Evolutionary conservation across 1,284 basidiomycete genomes (phyloP).

Genomic region (Sanguinoderma infundibulare): DNA sequence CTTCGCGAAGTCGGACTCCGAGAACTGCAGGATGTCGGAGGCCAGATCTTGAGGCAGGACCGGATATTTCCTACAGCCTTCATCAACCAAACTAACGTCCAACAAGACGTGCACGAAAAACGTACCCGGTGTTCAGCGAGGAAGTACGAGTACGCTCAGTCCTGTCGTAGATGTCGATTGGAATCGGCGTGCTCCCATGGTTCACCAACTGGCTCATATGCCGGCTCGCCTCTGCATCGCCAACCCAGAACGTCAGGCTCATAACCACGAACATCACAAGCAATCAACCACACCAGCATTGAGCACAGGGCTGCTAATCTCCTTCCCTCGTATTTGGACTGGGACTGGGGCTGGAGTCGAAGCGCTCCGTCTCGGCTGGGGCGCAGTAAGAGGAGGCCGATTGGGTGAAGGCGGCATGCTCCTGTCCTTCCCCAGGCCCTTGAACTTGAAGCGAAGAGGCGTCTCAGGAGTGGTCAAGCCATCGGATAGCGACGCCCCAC

Average conservation of each 20-base stretch:
- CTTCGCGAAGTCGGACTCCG: slow-evolving; percentile 80
- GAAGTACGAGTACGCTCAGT: slow-evolving; percentile 42
- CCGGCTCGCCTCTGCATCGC: slow-evolving; percentile 63
- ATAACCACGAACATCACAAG: background rate
- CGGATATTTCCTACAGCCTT: slow-evolving; percentile 58
- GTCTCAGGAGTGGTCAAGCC: slow-evolving; percentile 21
- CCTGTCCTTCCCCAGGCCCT: slow-evolving; percentile 10
- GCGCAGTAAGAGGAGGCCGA: slow-evolving; percentile 19
- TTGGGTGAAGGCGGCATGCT: slow-evolving; percentile 25
- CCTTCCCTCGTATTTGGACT: slow-evolving; percentile 48
- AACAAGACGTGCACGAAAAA: slow-evolving; percentile 4
- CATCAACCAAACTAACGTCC: background rate
- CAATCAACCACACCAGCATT: slow-evolving; percentile 53
- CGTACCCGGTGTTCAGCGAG: slow-evolving; percentile 65
- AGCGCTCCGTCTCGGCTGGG: slow-evolving; percentile 25
- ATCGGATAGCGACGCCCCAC: slow-evolving; percentile 16
- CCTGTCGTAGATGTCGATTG: slow-evolving; percentile 43
- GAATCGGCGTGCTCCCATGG: slow-evolving; percentile 68
- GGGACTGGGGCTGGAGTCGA: slow-evolving; percentile 20
- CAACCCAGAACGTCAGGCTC: slow-evolving; percentile 1
- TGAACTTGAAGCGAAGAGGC: slow-evolving; percentile 23
- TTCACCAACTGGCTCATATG: slow-evolving; percentile 77
- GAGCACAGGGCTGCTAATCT: slow-evolving; percentile 66
- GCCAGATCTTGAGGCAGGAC: slow-evolving; percentile 78
- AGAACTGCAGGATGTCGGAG: slow-evolving; percentile 84